phyloP scores from a whole-genome alignment of 2,329 filamentous ascomycete species.

The Cytospora piceae region DNA sequence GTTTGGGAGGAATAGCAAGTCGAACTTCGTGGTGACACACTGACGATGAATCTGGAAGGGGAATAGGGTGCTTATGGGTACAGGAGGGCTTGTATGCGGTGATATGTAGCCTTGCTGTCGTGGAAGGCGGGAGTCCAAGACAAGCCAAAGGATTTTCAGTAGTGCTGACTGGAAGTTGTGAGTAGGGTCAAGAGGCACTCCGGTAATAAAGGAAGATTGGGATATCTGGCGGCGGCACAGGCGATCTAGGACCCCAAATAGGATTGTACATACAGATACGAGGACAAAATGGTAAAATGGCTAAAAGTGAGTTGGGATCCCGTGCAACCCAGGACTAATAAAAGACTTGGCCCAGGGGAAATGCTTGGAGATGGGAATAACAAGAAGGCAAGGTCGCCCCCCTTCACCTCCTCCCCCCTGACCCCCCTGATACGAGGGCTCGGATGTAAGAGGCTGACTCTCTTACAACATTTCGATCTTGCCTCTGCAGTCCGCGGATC shows the following conservation, averaged over 20 bases:
- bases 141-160: conserved; percentile 17
- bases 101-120: conserved; percentile 9
- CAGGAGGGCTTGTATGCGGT: conserved; percentile 1
- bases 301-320: neutral
- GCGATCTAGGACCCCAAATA: neutral
- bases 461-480: neutral
- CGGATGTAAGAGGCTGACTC: neutral
- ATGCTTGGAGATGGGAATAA: neutral
- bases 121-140: conserved; percentile 11
- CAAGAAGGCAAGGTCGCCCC: neutral
- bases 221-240: conserved; percentile 14
- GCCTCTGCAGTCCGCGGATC: neutral
- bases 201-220: neutral
- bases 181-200: conserved; percentile 17
- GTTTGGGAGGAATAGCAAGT: neutral
- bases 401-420: neutral
- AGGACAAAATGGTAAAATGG: neutral
- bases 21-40: neutral
- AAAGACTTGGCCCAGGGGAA: neutral
- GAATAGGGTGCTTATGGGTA: conserved; percentile 16
- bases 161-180: conserved; percentile 25
- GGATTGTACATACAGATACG: neutral
- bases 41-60: conserved; percentile 11
- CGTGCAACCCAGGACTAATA: neutral
- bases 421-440: conserved; percentile 1